Percentiles rank a stretch among this genome's conserved stretches.
phyloP scores from a whole-genome alignment of 2,329 filamentous ascomycete species.

The Lecanicillium sp. region DNA sequence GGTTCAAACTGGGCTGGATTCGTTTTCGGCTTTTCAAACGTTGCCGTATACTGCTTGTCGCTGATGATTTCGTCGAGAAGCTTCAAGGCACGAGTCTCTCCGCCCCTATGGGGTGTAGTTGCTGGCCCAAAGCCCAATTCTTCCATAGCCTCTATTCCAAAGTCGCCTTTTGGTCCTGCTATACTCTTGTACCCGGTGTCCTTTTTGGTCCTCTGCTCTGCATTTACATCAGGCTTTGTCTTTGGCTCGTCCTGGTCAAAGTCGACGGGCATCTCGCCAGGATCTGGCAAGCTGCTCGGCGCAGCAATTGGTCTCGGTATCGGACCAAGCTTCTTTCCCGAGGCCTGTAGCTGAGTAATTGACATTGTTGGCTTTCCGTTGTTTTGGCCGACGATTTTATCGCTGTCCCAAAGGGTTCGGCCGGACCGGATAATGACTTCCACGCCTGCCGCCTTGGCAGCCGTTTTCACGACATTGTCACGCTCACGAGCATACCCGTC shows the following conservation, averaged over 20 bases:
- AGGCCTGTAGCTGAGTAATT: conserved; percentile 56
- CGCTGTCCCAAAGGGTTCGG: conserved; percentile 65
- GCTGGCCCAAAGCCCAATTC: conserved; percentile 61
- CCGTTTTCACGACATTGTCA: conserved; percentile 48
- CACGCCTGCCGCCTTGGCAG: conserved; percentile 59
- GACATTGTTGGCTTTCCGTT: conserved; percentile 67
- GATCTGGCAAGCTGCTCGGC: conserved; percentile 53
- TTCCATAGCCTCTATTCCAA: conserved; percentile 60
- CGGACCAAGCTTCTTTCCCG: conserved; percentile 53
- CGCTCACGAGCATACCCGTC: conserved; percentile 62
- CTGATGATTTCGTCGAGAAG: conserved; percentile 50
- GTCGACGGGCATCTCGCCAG: conserved; percentile 51
- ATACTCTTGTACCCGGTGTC: conserved; percentile 53
- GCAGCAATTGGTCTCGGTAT: conserved; percentile 53
- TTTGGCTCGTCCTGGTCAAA: conserved; percentile 49
- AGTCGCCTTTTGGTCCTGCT: conserved; percentile 59
- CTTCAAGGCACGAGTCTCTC: conserved; percentile 57
- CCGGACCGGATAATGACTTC: conserved; percentile 57
- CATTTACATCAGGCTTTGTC: conserved; percentile 51
- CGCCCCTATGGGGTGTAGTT: conserved; percentile 59
- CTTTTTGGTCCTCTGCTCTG: conserved; percentile 37
- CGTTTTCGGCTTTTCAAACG: conserved; percentile 68
- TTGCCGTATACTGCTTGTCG: conserved; percentile 59
- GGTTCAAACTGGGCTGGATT: conserved; percentile 67
- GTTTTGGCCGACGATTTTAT: conserved; percentile 58